Evolutionary conservation across 2,329 filamentous ascomycete species (phyloP).

Genomic region (Pseudopyricularia javanii): DNA sequence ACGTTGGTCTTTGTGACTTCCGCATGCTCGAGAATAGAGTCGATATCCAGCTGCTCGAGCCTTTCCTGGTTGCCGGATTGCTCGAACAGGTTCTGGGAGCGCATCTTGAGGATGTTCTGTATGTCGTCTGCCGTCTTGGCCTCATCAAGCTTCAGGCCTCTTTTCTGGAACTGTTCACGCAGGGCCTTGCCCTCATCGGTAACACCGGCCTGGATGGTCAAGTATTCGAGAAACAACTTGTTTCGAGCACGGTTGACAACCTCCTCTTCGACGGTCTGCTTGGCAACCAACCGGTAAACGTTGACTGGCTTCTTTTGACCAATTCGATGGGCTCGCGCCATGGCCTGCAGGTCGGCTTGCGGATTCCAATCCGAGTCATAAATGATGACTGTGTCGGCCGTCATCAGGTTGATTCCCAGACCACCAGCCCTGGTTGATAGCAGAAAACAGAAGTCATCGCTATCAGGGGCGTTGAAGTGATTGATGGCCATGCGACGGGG

Average conservation of each 20-base stretch:
- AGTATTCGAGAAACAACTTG: conserved; percentile 92
- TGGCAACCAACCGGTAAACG: conserved; percentile 91
- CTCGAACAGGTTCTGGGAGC: conserved; percentile 99
- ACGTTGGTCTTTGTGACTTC: conserved; percentile 96
- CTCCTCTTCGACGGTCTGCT: conserved; percentile 97
- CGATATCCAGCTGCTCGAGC: conserved; percentile 93
- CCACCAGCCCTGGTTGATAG: conserved; percentile 92
- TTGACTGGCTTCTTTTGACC: conserved; percentile 93
- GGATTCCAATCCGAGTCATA: conserved; percentile 99
- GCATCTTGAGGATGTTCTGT: conserved; percentile 88
- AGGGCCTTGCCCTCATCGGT: conserved; percentile 85
- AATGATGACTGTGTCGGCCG: conserved; percentile 91
- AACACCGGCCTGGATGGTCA: conserved; percentile 93
- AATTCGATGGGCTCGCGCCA: conserved; percentile 96
- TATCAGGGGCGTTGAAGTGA: conserved; percentile 94
- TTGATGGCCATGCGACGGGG: conserved; percentile 90
- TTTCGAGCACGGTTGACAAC: conserved; percentile 92
- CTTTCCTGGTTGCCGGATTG: conserved; percentile 94
- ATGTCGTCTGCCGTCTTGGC: conserved; percentile 91
- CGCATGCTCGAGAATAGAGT: conserved; percentile 90
- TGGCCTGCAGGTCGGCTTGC: conserved; percentile 93
- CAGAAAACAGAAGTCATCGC: conserved; percentile 91
- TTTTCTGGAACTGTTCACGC: conserved; percentile 64
- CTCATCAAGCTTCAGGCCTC: conserved; percentile 61
- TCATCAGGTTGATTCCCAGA: conserved; percentile 98